A percentile compares a stretch with the other conserved stretches of the same genome.
Conservation (phyloP, 352 stramenopile species). For the Globisporangium canariense region DNA sequence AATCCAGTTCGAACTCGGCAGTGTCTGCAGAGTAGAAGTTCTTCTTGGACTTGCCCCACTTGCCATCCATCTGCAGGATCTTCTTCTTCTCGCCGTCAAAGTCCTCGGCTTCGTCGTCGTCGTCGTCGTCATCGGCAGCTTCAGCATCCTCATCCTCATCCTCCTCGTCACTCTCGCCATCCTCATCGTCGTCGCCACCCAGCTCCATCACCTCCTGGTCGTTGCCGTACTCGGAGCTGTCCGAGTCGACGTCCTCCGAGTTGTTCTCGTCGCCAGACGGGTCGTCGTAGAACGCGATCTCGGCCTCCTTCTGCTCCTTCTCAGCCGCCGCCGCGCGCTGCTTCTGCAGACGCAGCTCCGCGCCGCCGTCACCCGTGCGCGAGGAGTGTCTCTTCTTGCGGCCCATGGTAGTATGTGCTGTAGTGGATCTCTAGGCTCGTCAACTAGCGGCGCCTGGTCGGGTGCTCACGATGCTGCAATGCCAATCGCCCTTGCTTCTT, state of each 20-base stretch:
- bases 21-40: slow-evolving; percentile 86
- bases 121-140: slow-evolving; percentile 32
- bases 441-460: slow-evolving; percentile 3
- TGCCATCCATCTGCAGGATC: slow-evolving; percentile 68
- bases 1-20: slow-evolving; percentile 77
- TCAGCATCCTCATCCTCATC: slow-evolving; percentile 30
- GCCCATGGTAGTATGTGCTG: slow-evolving; percentile 45
- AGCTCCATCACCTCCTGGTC: slow-evolving; percentile 74
- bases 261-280: slow-evolving; percentile 73
- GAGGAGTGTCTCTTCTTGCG: slow-evolving; percentile 63
- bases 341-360: slow-evolving; percentile 66
- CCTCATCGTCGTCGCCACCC: slow-evolving; percentile 35
- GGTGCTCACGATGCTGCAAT: slow-evolving; percentile 11
- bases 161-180: slow-evolving; percentile 36
- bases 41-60: slow-evolving; percentile 87
- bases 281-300: slow-evolving; percentile 85
- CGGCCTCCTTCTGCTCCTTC: slow-evolving; percentile 51
- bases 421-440: slow-evolving; percentile 9
- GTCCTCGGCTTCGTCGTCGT: slow-evolving; percentile 54
- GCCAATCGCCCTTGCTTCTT: slow-evolving; percentile 4
- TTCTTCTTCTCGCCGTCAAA: slow-evolving; percentile 67
- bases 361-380: slow-evolving; percentile 75
- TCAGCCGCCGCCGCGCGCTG: slow-evolving; percentile 58
- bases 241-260: slow-evolving; percentile 51
- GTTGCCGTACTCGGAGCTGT: slow-evolving; percentile 52